phyloP scores from a whole-genome alignment of 352 stramenopile genomes.

The Globisporangium polare region DNA sequence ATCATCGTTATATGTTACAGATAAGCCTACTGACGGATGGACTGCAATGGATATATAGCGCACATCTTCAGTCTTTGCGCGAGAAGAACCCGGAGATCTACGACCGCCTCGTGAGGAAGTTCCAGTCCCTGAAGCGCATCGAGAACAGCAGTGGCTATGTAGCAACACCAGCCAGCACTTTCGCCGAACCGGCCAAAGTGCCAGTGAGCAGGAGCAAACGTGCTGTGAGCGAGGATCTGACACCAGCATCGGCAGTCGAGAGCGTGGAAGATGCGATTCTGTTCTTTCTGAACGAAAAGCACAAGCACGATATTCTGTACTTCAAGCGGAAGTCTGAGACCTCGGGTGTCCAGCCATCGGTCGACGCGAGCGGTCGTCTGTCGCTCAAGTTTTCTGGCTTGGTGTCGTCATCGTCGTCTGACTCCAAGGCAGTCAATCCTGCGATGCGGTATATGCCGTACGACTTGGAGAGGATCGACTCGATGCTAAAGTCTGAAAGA shows the following conservation, averaged over 20 bases:
- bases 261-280: constrained; percentile 54
- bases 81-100: constrained; percentile 36
- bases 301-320: constrained; percentile 67
- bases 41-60: constrained; percentile 6
- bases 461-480: constrained; percentile 39
- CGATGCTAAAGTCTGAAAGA: constrained; percentile 21
- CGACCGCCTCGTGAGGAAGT: constrained; percentile 28
- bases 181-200: neutral
- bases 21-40: neutral
- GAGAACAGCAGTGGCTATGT: neutral
- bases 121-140: constrained; percentile 21
- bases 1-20: neutral
- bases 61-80: constrained; percentile 26
- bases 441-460: constrained; percentile 52
- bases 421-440: neutral
- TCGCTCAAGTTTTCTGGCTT: constrained; percentile 29
- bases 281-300: constrained; percentile 67
- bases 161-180: constrained; percentile 9
- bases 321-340: constrained; percentile 33
- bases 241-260: neutral
- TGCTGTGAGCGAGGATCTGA: neutral
- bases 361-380: constrained; percentile 11
- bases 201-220: neutral
- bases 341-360: constrained; percentile 6
- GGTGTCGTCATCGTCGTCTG: neutral